Evolutionary conservation across 768 basidiomycete genomes (phyloP).

Genomic region (Phaeolepiota aurea): DNA sequence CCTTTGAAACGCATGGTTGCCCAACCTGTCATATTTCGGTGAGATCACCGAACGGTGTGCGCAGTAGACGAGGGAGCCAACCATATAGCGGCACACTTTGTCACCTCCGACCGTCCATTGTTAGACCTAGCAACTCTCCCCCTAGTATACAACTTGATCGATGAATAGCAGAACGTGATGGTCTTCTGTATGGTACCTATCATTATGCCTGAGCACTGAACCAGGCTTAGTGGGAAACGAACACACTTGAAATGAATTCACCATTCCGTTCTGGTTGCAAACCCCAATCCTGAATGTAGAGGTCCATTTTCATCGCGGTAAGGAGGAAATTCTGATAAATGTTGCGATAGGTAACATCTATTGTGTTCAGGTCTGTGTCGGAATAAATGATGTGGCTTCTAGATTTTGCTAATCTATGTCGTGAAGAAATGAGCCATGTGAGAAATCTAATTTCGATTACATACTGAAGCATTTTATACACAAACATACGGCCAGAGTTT

Average conservation of each 20-base stretch:
- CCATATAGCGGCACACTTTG: slow-evolving; percentile 53
- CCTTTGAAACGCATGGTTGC: slow-evolving; percentile 68
- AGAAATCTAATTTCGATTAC: slow-evolving; percentile 12
- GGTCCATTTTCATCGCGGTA: slow-evolving; percentile 79
- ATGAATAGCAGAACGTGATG: slow-evolving; percentile 46
- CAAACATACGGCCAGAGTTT: slow-evolving; percentile 55
- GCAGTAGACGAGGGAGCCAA: slow-evolving; percentile 28
- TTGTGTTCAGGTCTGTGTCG: slow-evolving; percentile 63
- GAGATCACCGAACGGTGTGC: background rate
- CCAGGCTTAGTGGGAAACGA: no score
- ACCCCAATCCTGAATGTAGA: slow-evolving; percentile 65
- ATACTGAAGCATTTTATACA: slow-evolving; percentile 69
- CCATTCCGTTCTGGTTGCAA: no score
- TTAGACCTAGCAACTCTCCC: slow-evolving; percentile 29
- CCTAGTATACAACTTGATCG: slow-evolving; percentile 37
- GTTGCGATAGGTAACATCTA: slow-evolving; percentile 61
- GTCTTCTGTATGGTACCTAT: slow-evolving; percentile 57
- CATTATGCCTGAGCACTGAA: no score
- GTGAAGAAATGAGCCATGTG: background rate
- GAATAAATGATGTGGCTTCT: slow-evolving; percentile 76
- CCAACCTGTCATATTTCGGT: slow-evolving; percentile 40
- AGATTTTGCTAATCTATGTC: slow-evolving; percentile 54
- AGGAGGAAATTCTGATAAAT: slow-evolving; percentile 82
- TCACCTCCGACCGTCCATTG: slow-evolving; percentile 32
- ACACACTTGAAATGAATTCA: no score